Percentiles rank a stretch among this genome's conserved stretches.
Conservation (phyloP, 352 stramenopile species). For the Phytophthora fragariaefolia region DNA sequence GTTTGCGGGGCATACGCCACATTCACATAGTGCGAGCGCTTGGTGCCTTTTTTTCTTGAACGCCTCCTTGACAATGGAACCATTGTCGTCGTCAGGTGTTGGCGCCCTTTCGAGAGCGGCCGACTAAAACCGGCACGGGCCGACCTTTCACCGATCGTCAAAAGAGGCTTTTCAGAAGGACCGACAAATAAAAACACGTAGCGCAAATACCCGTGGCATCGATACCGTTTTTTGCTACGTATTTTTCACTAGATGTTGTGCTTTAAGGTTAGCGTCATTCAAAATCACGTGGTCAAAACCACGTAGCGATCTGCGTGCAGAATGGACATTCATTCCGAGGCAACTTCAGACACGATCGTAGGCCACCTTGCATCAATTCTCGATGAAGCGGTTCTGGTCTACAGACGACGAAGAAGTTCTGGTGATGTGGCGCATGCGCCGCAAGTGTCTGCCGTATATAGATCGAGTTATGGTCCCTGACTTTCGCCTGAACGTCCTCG, state of each 20-base stretch:
- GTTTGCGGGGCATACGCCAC: conserved; percentile 1
- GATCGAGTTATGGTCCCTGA: background rate
- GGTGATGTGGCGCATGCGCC: background rate
- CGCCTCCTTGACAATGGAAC: conserved; percentile 13
- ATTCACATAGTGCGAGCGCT: background rate
- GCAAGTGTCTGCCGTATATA: background rate
- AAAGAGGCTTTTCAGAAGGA: background rate
- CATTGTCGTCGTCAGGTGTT: background rate
- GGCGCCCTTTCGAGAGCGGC: background rate
- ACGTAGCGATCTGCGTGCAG: background rate
- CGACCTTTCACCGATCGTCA: background rate
- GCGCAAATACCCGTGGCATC: background rate
- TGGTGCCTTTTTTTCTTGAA: conserved; percentile 12
- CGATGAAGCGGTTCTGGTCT: background rate
- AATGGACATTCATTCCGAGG: background rate
- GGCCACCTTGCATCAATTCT: background rate
- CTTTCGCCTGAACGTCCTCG: background rate
- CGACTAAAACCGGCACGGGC: conserved; percentile 2
- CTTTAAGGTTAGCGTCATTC: background rate
- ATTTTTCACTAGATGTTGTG: background rate
- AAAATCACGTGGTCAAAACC: background rate
- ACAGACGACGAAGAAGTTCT: background rate
- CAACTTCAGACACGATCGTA: background rate
- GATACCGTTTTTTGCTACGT: background rate
- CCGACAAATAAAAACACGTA: background rate